These are phyloP conservation scores for Nyssa sinensis DNA, from an alignment of 148 eudicot species.

Conservation along the genomic window DNA sequence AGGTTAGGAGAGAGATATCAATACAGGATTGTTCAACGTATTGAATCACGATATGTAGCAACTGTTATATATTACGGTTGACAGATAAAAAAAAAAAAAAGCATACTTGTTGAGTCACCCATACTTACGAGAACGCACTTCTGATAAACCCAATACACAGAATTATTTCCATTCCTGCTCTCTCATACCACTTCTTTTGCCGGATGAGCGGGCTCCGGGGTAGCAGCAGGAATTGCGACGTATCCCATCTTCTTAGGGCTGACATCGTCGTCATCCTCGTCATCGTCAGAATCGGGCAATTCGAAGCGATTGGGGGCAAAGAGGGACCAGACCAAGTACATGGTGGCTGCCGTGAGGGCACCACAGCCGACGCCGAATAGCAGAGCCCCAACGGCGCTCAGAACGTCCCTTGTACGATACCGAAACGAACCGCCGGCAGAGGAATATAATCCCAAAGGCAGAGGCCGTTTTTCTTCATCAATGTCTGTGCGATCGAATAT, in stretches of 20 bases:
- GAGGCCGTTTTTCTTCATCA: conserved; percentile 3
- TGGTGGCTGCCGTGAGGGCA: conserved; percentile 65
- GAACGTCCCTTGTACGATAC: conserved; percentile 60
- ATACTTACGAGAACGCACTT: background rate
- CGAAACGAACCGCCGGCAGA: conserved; percentile 28
- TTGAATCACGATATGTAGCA: conserved; percentile 4
- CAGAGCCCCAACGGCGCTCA: conserved; percentile 65
- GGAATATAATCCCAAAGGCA: conserved; percentile 37
- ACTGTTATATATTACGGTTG: background rate
- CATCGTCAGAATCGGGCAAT: conserved; percentile 32
- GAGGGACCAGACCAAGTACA: conserved; percentile 65
- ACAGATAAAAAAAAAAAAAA: background rate
- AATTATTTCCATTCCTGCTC: background rate
- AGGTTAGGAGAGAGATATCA: background rate
- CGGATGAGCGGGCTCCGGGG: conserved; percentile 12
- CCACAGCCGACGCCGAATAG: conserved; percentile 88
- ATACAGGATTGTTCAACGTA: background rate
- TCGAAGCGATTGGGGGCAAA: conserved; percentile 37
- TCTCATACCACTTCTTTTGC: conserved; percentile 36
- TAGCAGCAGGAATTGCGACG: conserved; percentile 34
- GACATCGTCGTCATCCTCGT: conserved; percentile 45
- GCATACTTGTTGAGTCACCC: background rate
- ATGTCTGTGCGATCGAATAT: conserved; percentile 16
- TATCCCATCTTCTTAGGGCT: conserved; percentile 60
- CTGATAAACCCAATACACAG: background rate